Conservation (phyloP, 176 grass and related monocot species). For the Sorghum bicolor region Sorghum_bicolor_NCBIv3 NC_012877.2:584501-585000, state of each 20-base stretch:
- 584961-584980: neutral
- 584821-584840: neutral
- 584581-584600: constrained; percentile 5
- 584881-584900: constrained; percentile 30
- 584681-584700: neutral
- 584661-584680: neutral
- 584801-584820: neutral
- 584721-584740: constrained; percentile 26
- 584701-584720: constrained; percentile 46
- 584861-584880: constrained; percentile 9
- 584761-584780: constrained; percentile 40
- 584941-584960: constrained; percentile 28
- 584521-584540: constrained; percentile 8
- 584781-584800: neutral
- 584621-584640: neutral
- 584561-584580: constrained; percentile 21
- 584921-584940: constrained; percentile 38
- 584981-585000: constrained; percentile 5
- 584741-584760: neutral
- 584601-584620: constrained; percentile 25
- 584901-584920: neutral
- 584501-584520: neutral
- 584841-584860: neutral
- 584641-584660: constrained; percentile 37
- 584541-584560: constrained; percentile 12